These are phyloP conservation scores for Pleurotus eryngii DNA, from an alignment of 768 basidiomycete species.

Conservation along the genomic window DNA sequence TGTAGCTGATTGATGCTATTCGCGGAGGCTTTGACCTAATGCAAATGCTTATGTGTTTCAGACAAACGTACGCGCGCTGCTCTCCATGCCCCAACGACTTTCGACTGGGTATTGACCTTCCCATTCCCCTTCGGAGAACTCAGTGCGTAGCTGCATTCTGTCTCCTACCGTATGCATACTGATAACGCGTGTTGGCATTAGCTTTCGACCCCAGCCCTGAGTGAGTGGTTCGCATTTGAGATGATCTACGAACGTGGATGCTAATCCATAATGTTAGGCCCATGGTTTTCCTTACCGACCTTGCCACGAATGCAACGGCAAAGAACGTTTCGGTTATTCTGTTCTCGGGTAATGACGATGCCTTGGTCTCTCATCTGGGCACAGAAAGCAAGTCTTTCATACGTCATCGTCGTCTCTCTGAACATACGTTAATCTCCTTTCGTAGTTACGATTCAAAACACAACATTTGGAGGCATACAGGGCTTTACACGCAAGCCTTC, in stretches of 20 bases:
- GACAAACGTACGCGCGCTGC: conserved; percentile 56
- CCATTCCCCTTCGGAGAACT: conserved; percentile 34
- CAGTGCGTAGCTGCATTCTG: background rate
- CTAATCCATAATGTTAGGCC: conserved; percentile 34
- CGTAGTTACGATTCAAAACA: conserved; percentile 60
- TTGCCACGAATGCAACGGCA: conserved; percentile 61
- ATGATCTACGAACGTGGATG: background rate
- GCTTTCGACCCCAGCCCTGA: conserved; percentile 23
- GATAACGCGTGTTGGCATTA: background rate
- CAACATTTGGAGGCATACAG: conserved; percentile 74
- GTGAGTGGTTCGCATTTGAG: conserved; percentile 20
- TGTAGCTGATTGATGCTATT: conserved; percentile 10
- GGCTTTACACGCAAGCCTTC: conserved; percentile 69
- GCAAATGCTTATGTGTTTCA: conserved; percentile 15
- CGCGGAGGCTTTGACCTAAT: background rate
- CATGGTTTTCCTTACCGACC: conserved; percentile 59
- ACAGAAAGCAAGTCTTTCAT: conserved; percentile 49
- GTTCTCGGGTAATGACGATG: conserved; percentile 69
- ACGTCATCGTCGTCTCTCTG: background rate
- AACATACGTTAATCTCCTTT: conserved; percentile 7
- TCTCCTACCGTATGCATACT: background rate
- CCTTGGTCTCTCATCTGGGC: conserved; percentile 58
- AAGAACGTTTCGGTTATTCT: conserved; percentile 51
- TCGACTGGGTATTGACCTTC: conserved; percentile 39
- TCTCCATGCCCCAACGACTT: conserved; percentile 65